Evolutionary conservation across 495 filamentous ascomycete species (phyloP).

Genomic region (Extremus antarcticus): DNA sequence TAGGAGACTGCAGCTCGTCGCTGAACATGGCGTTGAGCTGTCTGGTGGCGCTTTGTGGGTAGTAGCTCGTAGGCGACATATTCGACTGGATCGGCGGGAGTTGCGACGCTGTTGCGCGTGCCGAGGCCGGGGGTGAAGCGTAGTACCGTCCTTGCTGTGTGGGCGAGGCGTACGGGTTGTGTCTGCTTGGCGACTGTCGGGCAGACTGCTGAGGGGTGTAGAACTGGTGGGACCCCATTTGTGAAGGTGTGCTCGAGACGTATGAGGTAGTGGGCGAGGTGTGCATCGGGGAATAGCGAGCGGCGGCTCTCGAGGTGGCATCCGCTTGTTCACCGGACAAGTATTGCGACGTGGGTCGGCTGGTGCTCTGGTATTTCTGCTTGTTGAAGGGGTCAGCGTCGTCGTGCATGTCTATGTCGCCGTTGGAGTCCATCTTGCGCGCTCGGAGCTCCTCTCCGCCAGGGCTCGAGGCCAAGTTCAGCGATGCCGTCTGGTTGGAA

Average conservation of each 20-base stretch:
- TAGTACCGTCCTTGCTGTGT: conserved; percentile 55
- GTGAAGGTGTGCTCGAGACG: conserved; percentile 47
- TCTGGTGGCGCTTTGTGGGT: conserved; percentile 56
- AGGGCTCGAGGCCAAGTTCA: conserved; percentile 26
- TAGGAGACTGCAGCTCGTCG: conserved; percentile 60
- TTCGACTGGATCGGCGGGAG: conserved; percentile 65
- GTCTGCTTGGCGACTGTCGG: conserved; percentile 50
- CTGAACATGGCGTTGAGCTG: conserved; percentile 62
- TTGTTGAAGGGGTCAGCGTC: conserved; percentile 78
- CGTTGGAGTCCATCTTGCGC: conserved; percentile 30
- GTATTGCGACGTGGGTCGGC: conserved; percentile 51
- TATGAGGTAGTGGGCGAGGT: conserved; percentile 54
- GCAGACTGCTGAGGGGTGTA: conserved; percentile 28
- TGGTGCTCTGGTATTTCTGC: conserved; percentile 60
- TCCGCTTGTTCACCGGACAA: conserved; percentile 37
- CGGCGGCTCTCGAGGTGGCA: conserved; percentile 72
- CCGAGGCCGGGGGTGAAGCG: conserved; percentile 37
- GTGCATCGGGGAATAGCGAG: conserved; percentile 94
- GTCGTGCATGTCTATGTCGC: conserved; percentile 86
- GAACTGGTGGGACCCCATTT: conserved; percentile 40
- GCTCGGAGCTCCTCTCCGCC: conserved; percentile 8
- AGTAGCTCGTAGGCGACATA: conserved; percentile 52
- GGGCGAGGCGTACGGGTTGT: conserved; percentile 46
- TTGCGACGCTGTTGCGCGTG: conserved; percentile 30
- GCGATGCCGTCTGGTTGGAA: conserved; percentile 24